Evolutionary conservation across 2,329 filamentous ascomycete species (phyloP).

Genomic region (Scedosporium apiospermum): DNA sequence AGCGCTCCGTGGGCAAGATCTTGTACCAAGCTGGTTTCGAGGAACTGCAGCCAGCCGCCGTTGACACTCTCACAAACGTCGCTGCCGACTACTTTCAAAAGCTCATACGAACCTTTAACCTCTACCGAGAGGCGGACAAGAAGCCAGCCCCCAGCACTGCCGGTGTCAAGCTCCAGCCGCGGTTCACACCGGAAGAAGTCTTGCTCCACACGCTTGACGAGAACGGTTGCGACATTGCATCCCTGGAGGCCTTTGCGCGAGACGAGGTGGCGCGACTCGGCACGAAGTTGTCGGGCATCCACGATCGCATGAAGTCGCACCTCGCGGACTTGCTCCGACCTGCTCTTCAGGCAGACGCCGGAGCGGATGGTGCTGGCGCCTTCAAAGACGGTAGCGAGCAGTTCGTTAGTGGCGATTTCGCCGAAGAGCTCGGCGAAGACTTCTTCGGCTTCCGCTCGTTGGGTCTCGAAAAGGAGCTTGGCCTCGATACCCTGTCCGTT

Average conservation of each 20-base stretch:
- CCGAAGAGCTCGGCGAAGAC: conserved; percentile 94
- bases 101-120: conserved; percentile 66
- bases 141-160: conserved; percentile 42
- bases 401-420: conserved; percentile 93
- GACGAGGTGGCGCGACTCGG: conserved; percentile 87
- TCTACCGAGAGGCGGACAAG: conserved; percentile 77
- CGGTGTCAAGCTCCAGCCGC: conserved; percentile 42
- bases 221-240: conserved; percentile 72
- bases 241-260: conserved; percentile 76
- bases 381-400: conserved; percentile 97
- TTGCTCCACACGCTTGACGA: conserved; percentile 78
- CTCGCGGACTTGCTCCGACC: conserved; percentile 89
- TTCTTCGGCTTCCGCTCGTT: conserved; percentile 98
- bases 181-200: conserved; percentile 76
- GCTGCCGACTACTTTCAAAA: conserved; percentile 86
- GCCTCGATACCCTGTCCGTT: conserved; percentile 77
- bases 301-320: conserved; percentile 91
- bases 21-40: conserved; percentile 96
- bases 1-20: conserved; percentile 85
- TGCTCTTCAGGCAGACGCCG: conserved; percentile 64
- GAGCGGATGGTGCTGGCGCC: conserved; percentile 74
- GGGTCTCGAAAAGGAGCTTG: conserved; percentile 84
- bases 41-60: conserved; percentile 87
- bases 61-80: conserved; percentile 84
- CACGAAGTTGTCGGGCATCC: conserved; percentile 69